Evolutionary conservation across 768 basidiomycete species (phyloP), one percentile per base, ranked within the genome.

Genomic region (Tephrocybe sp.): DNA sequence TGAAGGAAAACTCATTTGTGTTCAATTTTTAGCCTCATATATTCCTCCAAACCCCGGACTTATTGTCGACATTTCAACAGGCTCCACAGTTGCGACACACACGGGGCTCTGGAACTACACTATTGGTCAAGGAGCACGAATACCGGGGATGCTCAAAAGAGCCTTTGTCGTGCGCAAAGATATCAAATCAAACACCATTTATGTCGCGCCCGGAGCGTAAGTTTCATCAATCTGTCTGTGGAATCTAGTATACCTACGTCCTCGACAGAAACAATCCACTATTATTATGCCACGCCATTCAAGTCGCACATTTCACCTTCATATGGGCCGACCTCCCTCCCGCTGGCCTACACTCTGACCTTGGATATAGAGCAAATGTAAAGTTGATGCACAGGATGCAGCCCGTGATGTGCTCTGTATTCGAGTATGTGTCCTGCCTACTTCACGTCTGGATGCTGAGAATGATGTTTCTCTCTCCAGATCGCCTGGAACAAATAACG

Each of bases 61-160:
- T 3, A 84, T 97, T 10, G 65, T 90, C 38, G 75, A 85, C 48
- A 62, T 80, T 25, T 67, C 69, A 0, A 78, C 78, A 1, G 86
- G 86, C 4, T 70, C 76, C 32, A 64, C 69, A 3, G 42, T 90
- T 1, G 87, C 80, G 1, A 45, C 67, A 36, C 95, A 98, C 61
- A 52, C 73, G 1, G 95, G 95, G 0, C 67, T 94, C 0, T 95
- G 91, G 90, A 78, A 76, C 18, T 93, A 83, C 61, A 96, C 94
- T 1, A 74, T 97, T 39, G 95, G 95, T 2, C 87, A 98, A 65
- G 79, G 83, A 25, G 85, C 88, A 0, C 79, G 80, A 39, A 64
- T 96, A 18, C 63, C 69, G 1, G 90, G 93, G 1, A 72, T 84
- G 71, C 65, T 69, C 1, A 62, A 77, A 44, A 80, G 76, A 61